These are phyloP conservation scores for Candida frijolesensis DNA, from an alignment of 1,139 yeast species.

Conservation along the genomic window DNA sequence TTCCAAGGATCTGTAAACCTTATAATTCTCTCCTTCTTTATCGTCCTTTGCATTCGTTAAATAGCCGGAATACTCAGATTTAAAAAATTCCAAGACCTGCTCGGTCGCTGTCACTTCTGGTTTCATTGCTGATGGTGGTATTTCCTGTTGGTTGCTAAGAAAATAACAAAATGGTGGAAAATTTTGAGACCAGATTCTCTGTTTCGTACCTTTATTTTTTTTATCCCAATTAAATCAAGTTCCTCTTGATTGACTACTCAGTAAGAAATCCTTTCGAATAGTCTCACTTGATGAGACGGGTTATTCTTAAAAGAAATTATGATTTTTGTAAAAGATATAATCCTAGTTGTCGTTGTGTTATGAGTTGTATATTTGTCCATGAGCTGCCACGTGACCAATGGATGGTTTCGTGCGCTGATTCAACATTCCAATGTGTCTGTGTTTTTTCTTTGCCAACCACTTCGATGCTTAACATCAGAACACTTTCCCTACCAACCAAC, in stretches of 20 bases:
- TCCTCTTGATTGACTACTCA: too few species aligned
- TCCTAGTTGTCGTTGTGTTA: too few species aligned
- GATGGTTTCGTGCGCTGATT: neutral
- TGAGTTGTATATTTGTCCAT: too few species aligned
- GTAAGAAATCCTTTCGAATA: too few species aligned
- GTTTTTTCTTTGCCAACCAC: too few species aligned
- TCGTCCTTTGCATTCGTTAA: constrained; percentile 21
- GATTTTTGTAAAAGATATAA: too few species aligned
- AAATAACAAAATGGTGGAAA: too few species aligned
- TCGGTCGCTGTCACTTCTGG: neutral
- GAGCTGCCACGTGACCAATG: too few species aligned
- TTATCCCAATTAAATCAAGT: neutral
- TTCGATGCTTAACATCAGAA: too few species aligned
- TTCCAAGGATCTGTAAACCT: constrained; percentile 24
- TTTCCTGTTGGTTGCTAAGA: neutral
- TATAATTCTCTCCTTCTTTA: constrained; percentile 20
- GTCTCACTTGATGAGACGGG: too few species aligned
- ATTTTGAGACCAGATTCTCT: neutral
- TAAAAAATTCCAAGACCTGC: constrained; percentile 21
- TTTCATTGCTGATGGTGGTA: neutral
- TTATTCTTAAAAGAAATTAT: too few species aligned
- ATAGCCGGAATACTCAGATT: constrained; percentile 18
- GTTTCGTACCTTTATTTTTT: neutral
- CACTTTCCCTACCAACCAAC: neutral
- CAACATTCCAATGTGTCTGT: too few species aligned